Evolutionary conservation across 495 filamentous ascomycete species (phyloP).

Genomic region (Xanthoparmelia taractica): DNA sequence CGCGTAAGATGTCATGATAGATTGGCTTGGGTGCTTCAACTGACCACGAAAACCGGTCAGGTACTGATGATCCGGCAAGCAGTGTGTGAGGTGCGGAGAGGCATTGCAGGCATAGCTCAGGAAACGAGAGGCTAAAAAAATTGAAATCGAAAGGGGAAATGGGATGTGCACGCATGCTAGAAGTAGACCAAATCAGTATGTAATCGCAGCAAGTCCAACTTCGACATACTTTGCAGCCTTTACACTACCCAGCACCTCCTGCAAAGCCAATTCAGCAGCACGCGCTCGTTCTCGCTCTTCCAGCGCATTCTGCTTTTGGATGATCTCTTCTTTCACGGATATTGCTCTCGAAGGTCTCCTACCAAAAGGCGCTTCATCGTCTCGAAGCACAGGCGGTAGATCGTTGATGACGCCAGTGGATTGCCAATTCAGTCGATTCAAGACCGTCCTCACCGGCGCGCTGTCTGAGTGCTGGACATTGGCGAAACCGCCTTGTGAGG

Average conservation of each 20-base stretch:
- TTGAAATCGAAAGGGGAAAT: constrained; percentile 73
- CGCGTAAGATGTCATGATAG: constrained; percentile 61
- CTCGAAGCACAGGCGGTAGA: constrained; percentile 42
- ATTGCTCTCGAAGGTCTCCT: constrained; percentile 23
- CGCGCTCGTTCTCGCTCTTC: constrained; percentile 63
- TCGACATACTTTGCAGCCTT: constrained; percentile 67
- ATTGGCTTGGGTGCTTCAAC: constrained; percentile 59
- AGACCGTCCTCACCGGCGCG: constrained; percentile 41
- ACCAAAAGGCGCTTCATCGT: constrained; percentile 31
- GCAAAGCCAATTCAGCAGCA: constrained; percentile 75
- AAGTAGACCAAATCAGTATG: neutral
- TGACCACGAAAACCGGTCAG: constrained; percentile 65
- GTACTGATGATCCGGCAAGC: constrained; percentile 60
- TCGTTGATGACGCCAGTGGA: constrained; percentile 76
- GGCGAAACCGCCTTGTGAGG: constrained; percentile 22
- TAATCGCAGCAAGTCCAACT: constrained; percentile 7
- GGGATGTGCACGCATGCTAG: constrained; percentile 34
- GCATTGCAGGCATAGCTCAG: constrained; percentile 69
- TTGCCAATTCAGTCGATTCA: constrained; percentile 66
- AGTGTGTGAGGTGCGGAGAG: constrained; percentile 71
- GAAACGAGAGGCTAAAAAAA: constrained; percentile 70
- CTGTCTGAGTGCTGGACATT: constrained; percentile 30
- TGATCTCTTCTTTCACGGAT: constrained; percentile 24
- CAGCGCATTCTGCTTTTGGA: constrained; percentile 29
- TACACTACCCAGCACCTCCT: constrained; percentile 69